These are phyloP conservation scores for Colletotrichum sidae DNA, from an alignment of 2,329 filamentous ascomycete genomes.

Conservation along the genomic window DNA sequence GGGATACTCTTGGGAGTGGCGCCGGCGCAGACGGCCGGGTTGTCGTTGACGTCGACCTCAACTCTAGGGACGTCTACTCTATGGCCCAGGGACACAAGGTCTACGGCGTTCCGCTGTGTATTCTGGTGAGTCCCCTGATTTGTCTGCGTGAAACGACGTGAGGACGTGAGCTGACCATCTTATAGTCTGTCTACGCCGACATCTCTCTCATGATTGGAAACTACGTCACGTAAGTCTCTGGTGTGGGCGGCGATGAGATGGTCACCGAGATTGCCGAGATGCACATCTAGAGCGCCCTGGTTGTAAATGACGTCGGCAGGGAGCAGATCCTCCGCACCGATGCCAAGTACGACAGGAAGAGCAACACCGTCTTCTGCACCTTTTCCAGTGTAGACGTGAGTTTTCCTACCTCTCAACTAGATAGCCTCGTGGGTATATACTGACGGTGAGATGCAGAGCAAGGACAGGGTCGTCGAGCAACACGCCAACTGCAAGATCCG, in stretches of 20 bases:
- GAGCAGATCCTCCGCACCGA: constrained; percentile 71
- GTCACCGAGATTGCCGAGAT: constrained; percentile 74
- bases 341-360: constrained; percentile 66
- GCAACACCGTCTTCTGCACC: neutral
- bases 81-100: constrained; percentile 74
- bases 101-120: constrained; percentile 74
- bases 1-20: constrained; percentile 69
- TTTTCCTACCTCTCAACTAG: neutral
- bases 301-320: constrained; percentile 60
- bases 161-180: neutral
- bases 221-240: constrained; percentile 71
- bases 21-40: constrained; percentile 66
- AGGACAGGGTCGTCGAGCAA: constrained; percentile 67
- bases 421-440: constrained; percentile 54
- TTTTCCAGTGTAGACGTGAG: constrained; percentile 16
- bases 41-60: constrained; percentile 66
- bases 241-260: constrained; percentile 65
- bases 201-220: constrained; percentile 72
- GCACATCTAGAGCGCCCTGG: constrained; percentile 77
- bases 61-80: constrained; percentile 70
- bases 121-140: constrained; percentile 53
- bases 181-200: constrained; percentile 61
- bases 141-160: neutral
- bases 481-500: constrained; percentile 72
- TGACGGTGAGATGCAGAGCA: constrained; percentile 67